A percentile compares a stretch with the other conserved stretches of the same genome.
These are phyloP conservation scores for Boletus sp. DNA, from an alignment of 768 basidiomycete genomes.

Conservation along the genomic window DNA sequence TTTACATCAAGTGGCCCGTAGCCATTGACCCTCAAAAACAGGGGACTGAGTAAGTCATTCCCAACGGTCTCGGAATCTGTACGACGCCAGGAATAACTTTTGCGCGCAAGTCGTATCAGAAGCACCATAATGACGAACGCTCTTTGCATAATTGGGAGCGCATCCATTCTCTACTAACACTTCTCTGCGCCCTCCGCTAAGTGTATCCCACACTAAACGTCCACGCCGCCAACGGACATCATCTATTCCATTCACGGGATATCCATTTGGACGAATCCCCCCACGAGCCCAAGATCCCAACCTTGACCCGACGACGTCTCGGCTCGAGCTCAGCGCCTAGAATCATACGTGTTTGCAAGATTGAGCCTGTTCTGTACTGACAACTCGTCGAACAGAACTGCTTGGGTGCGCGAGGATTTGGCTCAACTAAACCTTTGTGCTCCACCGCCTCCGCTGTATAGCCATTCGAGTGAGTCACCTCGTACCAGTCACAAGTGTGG, in stretches of 20 bases:
- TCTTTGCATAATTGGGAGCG: constrained; percentile 15
- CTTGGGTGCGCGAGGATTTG: neutral
- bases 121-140: constrained; percentile 17
- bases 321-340: neutral
- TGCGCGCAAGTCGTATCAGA: constrained; percentile 21
- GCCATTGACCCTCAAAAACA: constrained; percentile 19
- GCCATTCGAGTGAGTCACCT: neutral
- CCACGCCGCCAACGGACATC: neutral
- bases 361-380: neutral
- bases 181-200: constrained; percentile 28
- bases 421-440: neutral
- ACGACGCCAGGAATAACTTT: neutral
- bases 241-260: constrained; percentile 5
- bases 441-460: neutral
- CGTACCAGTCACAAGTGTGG: neutral
- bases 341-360: neutral
- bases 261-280: constrained; percentile 6
- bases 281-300: constrained; percentile 8
- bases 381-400: neutral
- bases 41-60: constrained; percentile 7
- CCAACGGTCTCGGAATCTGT: constrained; percentile 14
- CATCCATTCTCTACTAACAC: constrained; percentile 28
- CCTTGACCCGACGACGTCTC: constrained; percentile 4
- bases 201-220: constrained; percentile 8
- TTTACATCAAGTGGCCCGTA: constrained; percentile 17